Base-by-base conservation (phyloP, 768 basidiomycete species). In the Tulasnella sp. region DNA sequence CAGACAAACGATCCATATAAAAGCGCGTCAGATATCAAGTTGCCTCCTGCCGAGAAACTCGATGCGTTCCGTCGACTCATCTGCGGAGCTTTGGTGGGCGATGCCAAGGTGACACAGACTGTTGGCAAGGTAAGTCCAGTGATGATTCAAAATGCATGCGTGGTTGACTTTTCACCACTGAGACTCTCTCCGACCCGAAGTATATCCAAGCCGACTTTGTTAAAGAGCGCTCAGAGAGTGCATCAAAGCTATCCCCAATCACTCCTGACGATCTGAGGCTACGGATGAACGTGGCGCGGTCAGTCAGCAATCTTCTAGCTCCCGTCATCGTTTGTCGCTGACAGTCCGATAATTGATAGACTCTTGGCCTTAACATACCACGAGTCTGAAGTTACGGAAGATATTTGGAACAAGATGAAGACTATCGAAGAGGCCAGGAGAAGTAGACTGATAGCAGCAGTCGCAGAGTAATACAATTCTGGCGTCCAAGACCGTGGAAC, bases 171-270 rank as follows among this genome's bases (percentile, higher is more conserved):
- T 38, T n/a, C 21, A 42, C 51, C 21, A n/a, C 34, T 49, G n/a
- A 59, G 17, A 24, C 34, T 7, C 15, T 38, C 22, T 53, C 15
- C 11, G 45, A 29, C n/a, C 43, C 51, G 7, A 53, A 90, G 87
- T 73, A 82, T 63, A 84, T 91, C 34, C 84, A 88, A 74, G 76
- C 83, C 4, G 85, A 88, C 58, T 91, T 90, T 66, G 84, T 78
- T 25, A 67, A 64, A 58, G 70, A 71, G 52, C 69, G 77, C 50
- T 73, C 74, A 66, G 57, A 59, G 21, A 17, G 46, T 4, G 48
- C 46, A n/a, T 59, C 57, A 19, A 66, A 69, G 45, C 66, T 74
- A 55, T 67, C 65, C 12, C 69, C 68, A 11, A 67, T 73, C 19
- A 75, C 78, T 22, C 71, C 81, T 0, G 81, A 88, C 21, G 80